phyloP scores from a whole-genome alignment of 2,329 filamentous ascomycete species.

The Thelonectria rubi region DNA sequence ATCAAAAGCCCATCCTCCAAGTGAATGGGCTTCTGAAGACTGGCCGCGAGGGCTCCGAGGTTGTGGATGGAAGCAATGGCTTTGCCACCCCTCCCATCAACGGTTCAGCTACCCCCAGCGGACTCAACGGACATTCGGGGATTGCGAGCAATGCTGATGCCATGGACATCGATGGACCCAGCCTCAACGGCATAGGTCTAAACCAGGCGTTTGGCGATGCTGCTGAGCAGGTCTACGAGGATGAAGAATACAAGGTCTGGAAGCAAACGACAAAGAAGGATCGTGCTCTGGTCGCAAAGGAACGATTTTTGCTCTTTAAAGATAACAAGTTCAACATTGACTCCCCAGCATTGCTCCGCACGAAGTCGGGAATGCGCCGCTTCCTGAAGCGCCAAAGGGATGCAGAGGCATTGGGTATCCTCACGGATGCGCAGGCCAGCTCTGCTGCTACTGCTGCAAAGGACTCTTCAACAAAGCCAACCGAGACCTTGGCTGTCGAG shows the following conservation, averaged over 20 bases:
- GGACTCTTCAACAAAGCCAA: constrained; percentile 56
- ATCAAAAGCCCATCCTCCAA: constrained; percentile 77
- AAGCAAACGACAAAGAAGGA: constrained; percentile 99
- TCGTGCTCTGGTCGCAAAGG: constrained; percentile 84
- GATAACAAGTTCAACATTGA: constrained; percentile 86
- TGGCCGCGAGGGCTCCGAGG: constrained; percentile 78
- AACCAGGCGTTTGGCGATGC: constrained; percentile 71
- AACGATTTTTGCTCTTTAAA: constrained; percentile 86
- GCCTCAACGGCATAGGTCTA: constrained; percentile 71
- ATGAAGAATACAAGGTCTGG: constrained; percentile 98
- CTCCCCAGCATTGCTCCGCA: constrained; percentile 85
- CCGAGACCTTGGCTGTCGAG: constrained; percentile 90
- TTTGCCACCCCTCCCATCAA: constrained; percentile 81
- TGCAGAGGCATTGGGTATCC: constrained; percentile 61
- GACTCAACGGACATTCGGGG: constrained; percentile 71
- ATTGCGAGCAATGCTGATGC: constrained; percentile 79
- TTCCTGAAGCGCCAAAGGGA: constrained; percentile 84
- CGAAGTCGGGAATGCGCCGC: constrained; percentile 87
- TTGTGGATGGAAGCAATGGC: constrained; percentile 81
- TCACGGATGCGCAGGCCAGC: constrained; percentile 52
- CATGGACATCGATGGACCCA: constrained; percentile 87
- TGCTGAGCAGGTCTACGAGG: constrained; percentile 80
- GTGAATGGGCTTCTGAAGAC: constrained; percentile 70
- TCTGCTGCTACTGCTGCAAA: constrained; percentile 52
- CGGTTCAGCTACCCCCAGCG: constrained; percentile 81